Conservation (phyloP, 345 rosid genomes). For the Gossypium australe region DNA sequence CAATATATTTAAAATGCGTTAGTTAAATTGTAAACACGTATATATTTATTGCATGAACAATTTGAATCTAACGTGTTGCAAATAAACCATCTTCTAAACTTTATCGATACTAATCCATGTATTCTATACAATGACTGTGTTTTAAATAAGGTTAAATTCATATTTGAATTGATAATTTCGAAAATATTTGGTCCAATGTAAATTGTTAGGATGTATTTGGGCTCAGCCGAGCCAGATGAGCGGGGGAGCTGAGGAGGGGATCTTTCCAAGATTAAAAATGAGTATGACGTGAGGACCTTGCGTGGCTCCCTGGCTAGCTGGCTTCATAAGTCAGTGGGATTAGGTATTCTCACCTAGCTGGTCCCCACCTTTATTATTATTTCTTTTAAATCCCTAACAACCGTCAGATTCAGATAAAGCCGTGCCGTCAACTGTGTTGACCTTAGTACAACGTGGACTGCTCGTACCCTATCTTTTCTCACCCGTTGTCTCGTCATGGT, state of each 20-base stretch:
- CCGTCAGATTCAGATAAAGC: conserved; percentile 40
- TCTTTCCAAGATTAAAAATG: neutral
- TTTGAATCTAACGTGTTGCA: too few species aligned
- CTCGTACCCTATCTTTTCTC: conserved; percentile 17
- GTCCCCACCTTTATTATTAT: conserved; percentile 29
- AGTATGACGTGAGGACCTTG: conserved; percentile 32
- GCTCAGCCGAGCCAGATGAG: neutral
- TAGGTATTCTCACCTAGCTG: conserved; percentile 34
- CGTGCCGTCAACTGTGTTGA: conserved; percentile 87
- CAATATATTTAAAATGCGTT: too few species aligned
- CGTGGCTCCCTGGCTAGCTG: conserved; percentile 10
- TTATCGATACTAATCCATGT: too few species aligned
- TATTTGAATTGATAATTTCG: too few species aligned
- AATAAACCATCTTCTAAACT: too few species aligned
- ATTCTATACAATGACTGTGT: too few species aligned
- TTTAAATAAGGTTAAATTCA: too few species aligned
- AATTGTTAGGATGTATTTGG: too few species aligned
- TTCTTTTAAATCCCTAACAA: conserved; percentile 18
- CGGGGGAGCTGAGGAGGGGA: too few species aligned
- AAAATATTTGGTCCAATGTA: too few species aligned
- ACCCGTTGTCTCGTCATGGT: conserved; percentile 7
- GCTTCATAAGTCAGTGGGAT: conserved; percentile 49
- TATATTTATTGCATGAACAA: too few species aligned
- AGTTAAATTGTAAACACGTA: too few species aligned
- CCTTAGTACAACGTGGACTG: conserved; percentile 40